Conservation (phyloP, 495 filamentous ascomycete species). For the Neurospora sp. region DNA sequence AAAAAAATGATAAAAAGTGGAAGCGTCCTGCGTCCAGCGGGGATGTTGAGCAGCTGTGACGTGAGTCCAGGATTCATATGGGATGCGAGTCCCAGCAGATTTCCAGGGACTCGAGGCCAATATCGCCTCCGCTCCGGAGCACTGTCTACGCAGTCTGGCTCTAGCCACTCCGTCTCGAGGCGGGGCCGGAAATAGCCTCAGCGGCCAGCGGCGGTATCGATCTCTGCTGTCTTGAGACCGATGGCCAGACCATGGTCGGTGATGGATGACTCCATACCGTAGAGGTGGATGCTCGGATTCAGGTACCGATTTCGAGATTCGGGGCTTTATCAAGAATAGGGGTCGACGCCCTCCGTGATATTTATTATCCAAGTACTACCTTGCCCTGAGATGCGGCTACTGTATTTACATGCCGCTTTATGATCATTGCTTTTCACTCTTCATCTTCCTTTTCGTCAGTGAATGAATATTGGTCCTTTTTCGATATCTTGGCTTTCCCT, state of each 20-base stretch:
- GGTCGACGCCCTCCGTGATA: background rate
- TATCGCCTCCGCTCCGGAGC: background rate
- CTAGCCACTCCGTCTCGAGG: background rate
- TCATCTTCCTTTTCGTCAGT: too few species aligned
- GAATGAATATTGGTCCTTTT: background rate
- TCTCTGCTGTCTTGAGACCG: background rate
- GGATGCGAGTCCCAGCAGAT: background rate
- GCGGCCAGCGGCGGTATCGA: background rate
- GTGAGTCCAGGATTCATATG: background rate
- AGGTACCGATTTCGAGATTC: background rate
- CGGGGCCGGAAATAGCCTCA: background rate
- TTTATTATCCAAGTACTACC: background rate
- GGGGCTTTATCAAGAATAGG: background rate
- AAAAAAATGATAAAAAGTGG: conserved; percentile 9
- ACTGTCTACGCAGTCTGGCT: background rate
- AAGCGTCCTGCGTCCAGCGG: conserved; percentile 5
- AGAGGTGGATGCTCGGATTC: background rate
- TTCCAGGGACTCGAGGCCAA: background rate
- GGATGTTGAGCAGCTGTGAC: conserved; percentile 3
- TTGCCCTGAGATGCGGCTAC: background rate
- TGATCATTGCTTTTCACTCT: too few species aligned
- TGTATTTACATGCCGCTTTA: too few species aligned
- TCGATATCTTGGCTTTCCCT: background rate
- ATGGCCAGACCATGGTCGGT: background rate
- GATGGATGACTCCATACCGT: background rate